Conservation (phyloP, 1,139 yeast genomes). For the Suhomyces yuchorum region DNA sequence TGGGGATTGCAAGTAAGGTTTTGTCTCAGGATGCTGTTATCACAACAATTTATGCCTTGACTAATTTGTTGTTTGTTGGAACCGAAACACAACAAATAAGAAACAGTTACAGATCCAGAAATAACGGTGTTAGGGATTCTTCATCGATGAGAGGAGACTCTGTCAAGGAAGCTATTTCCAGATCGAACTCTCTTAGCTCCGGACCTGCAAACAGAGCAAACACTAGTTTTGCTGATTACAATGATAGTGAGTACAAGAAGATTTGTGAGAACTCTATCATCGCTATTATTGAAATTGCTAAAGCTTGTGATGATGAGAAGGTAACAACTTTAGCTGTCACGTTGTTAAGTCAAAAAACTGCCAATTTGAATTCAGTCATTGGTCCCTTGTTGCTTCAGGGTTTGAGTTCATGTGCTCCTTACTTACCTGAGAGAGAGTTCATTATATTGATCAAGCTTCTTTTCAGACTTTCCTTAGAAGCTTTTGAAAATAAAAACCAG, state of each 20-base stretch:
- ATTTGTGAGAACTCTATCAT: slow-evolving; percentile 65
- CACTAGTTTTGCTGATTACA: slow-evolving; percentile 23
- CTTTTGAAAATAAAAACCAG: slow-evolving; percentile 37
- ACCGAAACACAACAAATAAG: slow-evolving; percentile 30
- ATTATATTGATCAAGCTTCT: slow-evolving; percentile 52
- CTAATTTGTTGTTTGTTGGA: slow-evolving; percentile 69
- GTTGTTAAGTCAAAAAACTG: slow-evolving; percentile 73
- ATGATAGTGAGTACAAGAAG: slow-evolving; percentile 33
- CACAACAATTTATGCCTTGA: slow-evolving; percentile 82
- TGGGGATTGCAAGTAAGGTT: slow-evolving; percentile 48
- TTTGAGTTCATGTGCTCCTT: slow-evolving; percentile 58
- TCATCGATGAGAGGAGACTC: slow-evolving; percentile 17
- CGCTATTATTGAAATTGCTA: slow-evolving; percentile 72
- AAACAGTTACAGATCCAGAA: slow-evolving; percentile 25
- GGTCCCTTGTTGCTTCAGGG: slow-evolving; percentile 55
- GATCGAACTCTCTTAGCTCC: slow-evolving; percentile 21
- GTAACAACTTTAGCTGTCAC: slow-evolving; percentile 83
- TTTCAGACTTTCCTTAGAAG: slow-evolving; percentile 39
- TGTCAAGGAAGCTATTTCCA: slow-evolving; percentile 18
- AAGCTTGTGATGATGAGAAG: slow-evolving; percentile 68
- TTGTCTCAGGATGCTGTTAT: slow-evolving; percentile 79
- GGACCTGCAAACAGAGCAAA: slow-evolving; percentile 15
- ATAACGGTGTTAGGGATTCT: slow-evolving; percentile 17
- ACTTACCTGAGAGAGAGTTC: slow-evolving; percentile 62
- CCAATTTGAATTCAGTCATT: slow-evolving; percentile 28